These are phyloP conservation scores for Paramecium tetraurelia DNA, from an alignment of 73 alveolate genomes.

Conservation along the genomic window DNA sequence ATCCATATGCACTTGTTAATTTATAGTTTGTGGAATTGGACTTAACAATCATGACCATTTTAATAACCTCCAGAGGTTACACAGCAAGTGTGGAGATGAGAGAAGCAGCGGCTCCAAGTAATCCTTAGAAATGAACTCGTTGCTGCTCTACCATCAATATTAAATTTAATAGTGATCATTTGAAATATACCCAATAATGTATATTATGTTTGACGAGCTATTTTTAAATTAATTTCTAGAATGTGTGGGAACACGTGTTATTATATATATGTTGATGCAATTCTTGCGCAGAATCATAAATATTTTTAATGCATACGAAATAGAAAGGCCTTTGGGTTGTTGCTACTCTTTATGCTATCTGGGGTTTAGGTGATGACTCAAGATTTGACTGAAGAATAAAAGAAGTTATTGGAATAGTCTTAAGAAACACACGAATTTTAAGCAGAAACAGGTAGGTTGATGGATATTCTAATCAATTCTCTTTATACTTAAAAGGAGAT, in stretches of 20 bases:
- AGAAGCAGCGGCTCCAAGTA: conserved; percentile 1
- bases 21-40: not conserved
- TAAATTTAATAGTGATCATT: not conserved
- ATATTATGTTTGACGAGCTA: not conserved
- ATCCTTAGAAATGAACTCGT: not conserved
- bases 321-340: not conserved
- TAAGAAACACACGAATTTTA: conserved; percentile 79
- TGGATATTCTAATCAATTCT: conserved; percentile 98
- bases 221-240: not conserved
- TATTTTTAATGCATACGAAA: not conserved
- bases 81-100: not conserved
- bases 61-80: conserved; percentile 52
- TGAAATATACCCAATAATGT: not conserved
- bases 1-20: not conserved
- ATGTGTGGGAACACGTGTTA: not conserved
- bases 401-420: conserved; percentile 37
- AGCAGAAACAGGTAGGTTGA: conserved; percentile 98
- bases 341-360: not conserved
- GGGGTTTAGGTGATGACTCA: not conserved
- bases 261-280: not conserved
- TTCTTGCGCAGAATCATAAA: not conserved
- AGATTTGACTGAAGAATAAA: conserved; percentile 30
- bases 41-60: conserved; percentile 53
- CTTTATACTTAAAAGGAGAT: conserved; percentile 97
- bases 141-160: not conserved